A percentile compares a stretch with the other conserved stretches of the same genome.
phyloP scores from a whole-genome alignment of 164 flowering plant genomes.

The Macadamia integrifolia region DNA sequence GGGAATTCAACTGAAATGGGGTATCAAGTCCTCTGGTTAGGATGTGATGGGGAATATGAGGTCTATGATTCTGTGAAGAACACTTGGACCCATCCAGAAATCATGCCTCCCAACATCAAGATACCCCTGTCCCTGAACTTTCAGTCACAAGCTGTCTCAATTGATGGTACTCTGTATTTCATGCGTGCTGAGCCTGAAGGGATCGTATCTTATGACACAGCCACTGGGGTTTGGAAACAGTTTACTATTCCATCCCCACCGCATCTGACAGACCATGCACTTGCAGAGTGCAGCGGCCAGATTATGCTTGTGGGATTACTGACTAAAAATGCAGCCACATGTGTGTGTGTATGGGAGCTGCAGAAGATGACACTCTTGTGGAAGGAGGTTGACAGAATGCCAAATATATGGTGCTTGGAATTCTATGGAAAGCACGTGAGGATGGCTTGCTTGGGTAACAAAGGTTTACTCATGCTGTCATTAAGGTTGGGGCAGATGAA shows the following conservation, averaged over 20 bases:
- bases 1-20: conserved; percentile 39
- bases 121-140: conserved; percentile 72
- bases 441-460: conserved; percentile 97
- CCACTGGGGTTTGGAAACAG: conserved; percentile 71
- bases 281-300: conserved; percentile 74
- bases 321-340: conserved; percentile 91
- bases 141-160: conserved; percentile 63
- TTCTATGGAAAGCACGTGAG: conserved; percentile 97
- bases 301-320: conserved; percentile 88
- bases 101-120: conserved; percentile 56
- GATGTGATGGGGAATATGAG: conserved; percentile 76
- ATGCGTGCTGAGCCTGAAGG: conserved; percentile 88
- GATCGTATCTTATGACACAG: conserved; percentile 67
- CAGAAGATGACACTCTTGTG: conserved; percentile 97
- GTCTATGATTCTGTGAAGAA: conserved; percentile 66
- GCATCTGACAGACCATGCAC: conserved; percentile 62
- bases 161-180: conserved; percentile 57
- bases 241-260: conserved; percentile 60
- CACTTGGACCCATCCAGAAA: conserved; percentile 69
- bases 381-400: conserved; percentile 99
- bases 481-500: conserved; percentile 75
- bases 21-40: conserved; percentile 88
- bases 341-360: conserved; percentile 99
- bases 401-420: conserved; percentile 98
- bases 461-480: conserved; percentile 83